A percentile compares a stretch with the other conserved stretches of the same genome.
These are phyloP conservation scores for Metschnikowia similis DNA, from an alignment of 805 yeast species.

Conservation along the genomic window DNA sequence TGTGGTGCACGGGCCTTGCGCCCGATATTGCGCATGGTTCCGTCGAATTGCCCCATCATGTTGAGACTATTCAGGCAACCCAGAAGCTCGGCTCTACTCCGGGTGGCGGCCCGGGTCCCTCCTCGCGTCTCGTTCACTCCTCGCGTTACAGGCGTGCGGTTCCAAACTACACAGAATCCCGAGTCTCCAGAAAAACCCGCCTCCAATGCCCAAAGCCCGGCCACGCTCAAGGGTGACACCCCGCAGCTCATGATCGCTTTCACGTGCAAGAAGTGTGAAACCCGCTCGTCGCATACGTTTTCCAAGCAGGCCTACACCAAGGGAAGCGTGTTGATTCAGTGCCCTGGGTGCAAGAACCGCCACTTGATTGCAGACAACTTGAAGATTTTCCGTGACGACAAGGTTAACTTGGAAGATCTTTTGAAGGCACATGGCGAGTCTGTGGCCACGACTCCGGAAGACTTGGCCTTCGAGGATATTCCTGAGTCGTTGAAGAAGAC, in stretches of 20 bases:
- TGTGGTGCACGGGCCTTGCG: not conserved
- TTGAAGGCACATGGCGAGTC: conserved; percentile 71
- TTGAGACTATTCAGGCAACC: not conserved
- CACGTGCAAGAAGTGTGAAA: conserved; percentile 84
- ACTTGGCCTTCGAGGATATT: conserved; percentile 64
- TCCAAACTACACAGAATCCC: not conserved
- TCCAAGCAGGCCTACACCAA: conserved; percentile 85
- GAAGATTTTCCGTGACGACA: conserved; percentile 72
- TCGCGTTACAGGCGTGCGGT: not conserved
- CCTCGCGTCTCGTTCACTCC: not conserved
- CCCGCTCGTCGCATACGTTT: conserved; percentile 83
- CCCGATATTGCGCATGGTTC: not conserved
- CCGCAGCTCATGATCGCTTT: conserved; percentile 85
- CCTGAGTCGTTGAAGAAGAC: conserved; percentile 49
- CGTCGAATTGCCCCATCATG: not conserved
- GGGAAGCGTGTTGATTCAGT: conserved; percentile 85
- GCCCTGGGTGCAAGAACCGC: conserved; percentile 86
- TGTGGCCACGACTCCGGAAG: conserved; percentile 60
- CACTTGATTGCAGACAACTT: conserved; percentile 81
- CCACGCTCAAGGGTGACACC: conserved; percentile 53
- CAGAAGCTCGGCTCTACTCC: not conserved
- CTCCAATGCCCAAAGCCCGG: not conserved
- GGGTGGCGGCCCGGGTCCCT: not conserved
- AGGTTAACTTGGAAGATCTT: conserved; percentile 76
- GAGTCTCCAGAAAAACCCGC: not conserved